Base-by-base conservation (phyloP, 306 rosid genomes). In the Ormosia emarginata region DNA sequence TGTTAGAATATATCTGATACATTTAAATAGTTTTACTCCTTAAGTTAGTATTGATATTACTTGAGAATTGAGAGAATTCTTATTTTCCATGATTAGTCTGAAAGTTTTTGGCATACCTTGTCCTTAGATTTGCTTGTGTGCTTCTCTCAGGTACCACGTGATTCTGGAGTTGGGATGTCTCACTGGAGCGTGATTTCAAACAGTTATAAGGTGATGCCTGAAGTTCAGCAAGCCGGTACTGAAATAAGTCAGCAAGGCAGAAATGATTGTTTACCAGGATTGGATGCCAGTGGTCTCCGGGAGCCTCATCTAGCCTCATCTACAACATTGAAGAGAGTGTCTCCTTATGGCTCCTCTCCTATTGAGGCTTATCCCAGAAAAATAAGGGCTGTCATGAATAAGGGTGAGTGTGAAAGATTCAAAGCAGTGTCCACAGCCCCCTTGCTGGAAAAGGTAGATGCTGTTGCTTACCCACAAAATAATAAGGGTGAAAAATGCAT, bases 391-490 rank as follows among this genome's bases (percentile, higher is more conserved):
- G 44, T 89, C 74, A 79, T 75, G 82, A 86, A 78, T 58, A 83
- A 53, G 78, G 78, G 80, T 71, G 91, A 59, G 78, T 44, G 11
- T 65, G 85, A 78, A 71, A 78, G 77, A 71, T 12, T 77, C 49
- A 65, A 77, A 79, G 46, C 78, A 41, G 75, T 72, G 64, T 30
- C 83, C 24, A 69, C 85, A 49, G 69, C 73, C n/a, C 63, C 65
- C 14, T 79, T 84, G 78, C 79, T 62, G 13, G 90, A 88, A 83
- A 90, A 89, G 93, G 98, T 90, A 90, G 93, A 90, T 88, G 94
- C 86, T 87, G 86, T 91, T 86, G 88, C 87, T 83, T 86, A 83
- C 95, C 92, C 89, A 69, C 83, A 71, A 76, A 87, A 79, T 85
- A 85, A 44, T 77, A 84, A 67, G 94, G 96, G 90, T 87, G 90